Percentiles rank a stretch among this genome's conserved stretches.
These are phyloP conservation scores for Leucosporidium yakuticum DNA, from an alignment of 768 basidiomycete genomes.

Conservation along the genomic window DNA sequence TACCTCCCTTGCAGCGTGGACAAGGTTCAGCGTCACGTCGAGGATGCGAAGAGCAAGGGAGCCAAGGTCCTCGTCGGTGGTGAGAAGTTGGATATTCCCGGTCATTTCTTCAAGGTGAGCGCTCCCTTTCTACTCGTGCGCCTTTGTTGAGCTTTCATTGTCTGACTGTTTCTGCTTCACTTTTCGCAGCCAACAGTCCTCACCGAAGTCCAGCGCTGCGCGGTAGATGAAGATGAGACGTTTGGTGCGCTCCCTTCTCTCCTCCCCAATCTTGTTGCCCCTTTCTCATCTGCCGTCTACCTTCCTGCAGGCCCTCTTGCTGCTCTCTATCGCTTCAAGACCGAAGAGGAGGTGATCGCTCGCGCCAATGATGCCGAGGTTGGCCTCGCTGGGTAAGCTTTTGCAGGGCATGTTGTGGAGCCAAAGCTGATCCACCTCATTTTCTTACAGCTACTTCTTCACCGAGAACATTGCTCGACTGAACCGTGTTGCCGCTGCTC, in stretches of 20 bases:
- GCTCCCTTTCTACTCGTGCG: not conserved
- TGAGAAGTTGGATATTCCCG: constrained; percentile 52
- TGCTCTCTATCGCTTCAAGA: constrained; percentile 79
- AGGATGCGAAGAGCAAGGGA: constrained; percentile 77
- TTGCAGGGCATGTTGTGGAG: not conserved
- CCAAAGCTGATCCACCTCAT: not conserved
- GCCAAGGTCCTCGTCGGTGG: constrained; percentile 90
- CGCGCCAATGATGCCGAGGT: constrained; percentile 76
- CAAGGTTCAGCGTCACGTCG: constrained; percentile 78
- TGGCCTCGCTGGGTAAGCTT: constrained; percentile 65
- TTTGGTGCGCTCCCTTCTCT: constrained; percentile 58
- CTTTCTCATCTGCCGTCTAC: too few species aligned
- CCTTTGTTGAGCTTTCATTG: too few species aligned
- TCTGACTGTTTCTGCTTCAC: not conserved
- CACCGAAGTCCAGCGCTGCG: constrained; percentile 65
- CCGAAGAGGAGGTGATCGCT: constrained; percentile 83
- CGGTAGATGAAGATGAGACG: constrained; percentile 75
- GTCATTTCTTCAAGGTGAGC: constrained; percentile 42
- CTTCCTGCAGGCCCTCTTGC: constrained; percentile 53
- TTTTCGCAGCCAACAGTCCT: constrained; percentile 61
- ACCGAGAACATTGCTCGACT: constrained; percentile 75
- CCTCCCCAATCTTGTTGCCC: not conserved
- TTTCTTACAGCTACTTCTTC: constrained; percentile 59
- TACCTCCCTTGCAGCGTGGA: constrained; percentile 46
- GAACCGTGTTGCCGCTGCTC: constrained; percentile 87